Evolutionary conservation across 2,329 filamentous ascomycete species (phyloP).

Genomic region (Phoma sp.): DNA sequence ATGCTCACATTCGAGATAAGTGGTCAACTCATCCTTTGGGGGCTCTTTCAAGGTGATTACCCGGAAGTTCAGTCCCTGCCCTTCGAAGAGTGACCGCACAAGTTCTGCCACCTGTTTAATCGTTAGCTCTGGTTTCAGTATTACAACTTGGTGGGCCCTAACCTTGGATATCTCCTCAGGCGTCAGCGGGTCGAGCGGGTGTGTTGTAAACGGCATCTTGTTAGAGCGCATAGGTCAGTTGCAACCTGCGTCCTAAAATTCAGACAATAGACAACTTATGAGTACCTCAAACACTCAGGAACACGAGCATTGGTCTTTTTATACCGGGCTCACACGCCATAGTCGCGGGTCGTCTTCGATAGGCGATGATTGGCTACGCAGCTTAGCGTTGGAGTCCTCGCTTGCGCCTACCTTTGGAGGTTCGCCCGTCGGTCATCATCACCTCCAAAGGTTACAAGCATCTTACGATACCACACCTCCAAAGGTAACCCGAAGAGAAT

Average conservation of each 20-base stretch:
- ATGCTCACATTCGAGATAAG: slow-evolving; percentile 55
- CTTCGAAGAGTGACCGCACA: slow-evolving; percentile 47
- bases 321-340: too few species aligned
- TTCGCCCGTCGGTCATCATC: slow-evolving; percentile 7
- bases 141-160: background rate
- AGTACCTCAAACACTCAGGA: too few species aligned
- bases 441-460: slow-evolving; percentile 7
- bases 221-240: background rate
- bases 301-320: too few species aligned
- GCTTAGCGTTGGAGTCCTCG: background rate
- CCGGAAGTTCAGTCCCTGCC: slow-evolving; percentile 52
- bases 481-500: background rate
- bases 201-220: background rate
- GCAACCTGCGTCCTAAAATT: too few species aligned
- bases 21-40: slow-evolving; percentile 55
- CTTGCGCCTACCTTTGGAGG: slow-evolving; percentile 9
- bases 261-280: too few species aligned
- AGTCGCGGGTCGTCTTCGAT: background rate
- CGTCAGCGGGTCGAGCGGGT: slow-evolving; percentile 17
- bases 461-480: too few species aligned
- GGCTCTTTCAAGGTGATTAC: slow-evolving; percentile 61
- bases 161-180: slow-evolving; percentile 13
- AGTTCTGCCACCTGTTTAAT: slow-evolving; percentile 31
- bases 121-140: background rate
- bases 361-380: slow-evolving; percentile 4